Evolutionary conservation across 305 asterid species (phyloP).

Genomic region (Solanum hybrid): DNA sequence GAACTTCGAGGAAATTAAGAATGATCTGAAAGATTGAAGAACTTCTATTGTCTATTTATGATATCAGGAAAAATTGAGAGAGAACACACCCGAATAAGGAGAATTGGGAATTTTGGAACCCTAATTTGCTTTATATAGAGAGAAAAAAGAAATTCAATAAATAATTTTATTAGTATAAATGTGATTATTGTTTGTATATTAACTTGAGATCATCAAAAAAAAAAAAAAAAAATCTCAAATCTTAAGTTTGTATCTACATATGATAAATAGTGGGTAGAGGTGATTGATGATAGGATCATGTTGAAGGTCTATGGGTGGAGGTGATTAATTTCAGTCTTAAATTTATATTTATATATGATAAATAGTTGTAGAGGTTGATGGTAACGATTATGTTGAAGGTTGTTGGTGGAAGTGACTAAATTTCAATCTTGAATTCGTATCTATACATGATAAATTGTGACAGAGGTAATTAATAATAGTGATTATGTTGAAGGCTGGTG

Average conservation of each 20-base stretch:
- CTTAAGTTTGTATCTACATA: not conserved
- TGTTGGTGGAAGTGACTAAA: not conserved
- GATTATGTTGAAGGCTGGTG: not conserved
- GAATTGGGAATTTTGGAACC: not conserved
- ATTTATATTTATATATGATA: no score
- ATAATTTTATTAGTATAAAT: not conserved
- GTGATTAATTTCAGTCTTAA: not conserved
- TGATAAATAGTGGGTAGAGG: not conserved
- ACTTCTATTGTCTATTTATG: not conserved
- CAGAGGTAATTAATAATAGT: no score
- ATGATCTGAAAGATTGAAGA: not conserved
- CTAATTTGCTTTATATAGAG: not conserved
- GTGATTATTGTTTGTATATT: not conserved
- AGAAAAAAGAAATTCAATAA: not conserved
- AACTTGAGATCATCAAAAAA: not conserved
- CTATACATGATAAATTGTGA: not conserved
- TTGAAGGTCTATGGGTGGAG: not conserved
- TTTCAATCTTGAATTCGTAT: not conserved
- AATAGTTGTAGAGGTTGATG: not conserved
- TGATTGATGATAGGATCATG: not conserved
- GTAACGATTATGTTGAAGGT: not conserved
- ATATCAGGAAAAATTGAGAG: not conserved
- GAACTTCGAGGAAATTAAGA: not conserved
- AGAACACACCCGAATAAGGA: not conserved
- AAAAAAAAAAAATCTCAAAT: not conserved